Conservation (phyloP, 2,329 filamentous ascomycete species). For the Cercospora sp. region DNA sequence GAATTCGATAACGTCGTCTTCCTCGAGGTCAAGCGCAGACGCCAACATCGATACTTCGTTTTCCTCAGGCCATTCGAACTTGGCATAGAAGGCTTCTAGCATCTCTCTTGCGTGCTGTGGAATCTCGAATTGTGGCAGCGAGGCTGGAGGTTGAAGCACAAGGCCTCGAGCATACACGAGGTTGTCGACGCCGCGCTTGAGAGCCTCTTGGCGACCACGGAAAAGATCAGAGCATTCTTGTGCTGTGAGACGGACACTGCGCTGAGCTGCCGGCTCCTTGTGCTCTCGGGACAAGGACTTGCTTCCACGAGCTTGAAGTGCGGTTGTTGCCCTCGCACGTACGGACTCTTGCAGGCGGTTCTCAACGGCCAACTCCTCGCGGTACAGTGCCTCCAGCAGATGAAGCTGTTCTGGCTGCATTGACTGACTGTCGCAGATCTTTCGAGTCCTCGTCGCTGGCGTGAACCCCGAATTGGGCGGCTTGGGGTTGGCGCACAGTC, state of each 20-base stretch:
- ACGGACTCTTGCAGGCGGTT: neutral
- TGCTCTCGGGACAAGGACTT: neutral
- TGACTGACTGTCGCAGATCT: neutral
- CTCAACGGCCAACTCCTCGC: neutral
- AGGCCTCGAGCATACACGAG: conserved; percentile 7
- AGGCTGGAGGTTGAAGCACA: neutral
- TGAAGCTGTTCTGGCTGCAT: neutral
- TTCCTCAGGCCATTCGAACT: conserved; percentile 16
- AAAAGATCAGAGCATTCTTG: neutral
- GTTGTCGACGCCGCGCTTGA: conserved; percentile 15
- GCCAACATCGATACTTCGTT: conserved; percentile 21
- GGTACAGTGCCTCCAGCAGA: neutral
- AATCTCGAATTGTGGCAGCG: neutral
- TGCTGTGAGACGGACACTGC: neutral
- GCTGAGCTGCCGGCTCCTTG: neutral
- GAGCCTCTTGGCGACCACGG: conserved; percentile 4
- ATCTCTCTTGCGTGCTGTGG: conserved; percentile 16
- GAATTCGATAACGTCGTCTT: conserved; percentile 14
- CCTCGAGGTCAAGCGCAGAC: conserved; percentile 7
- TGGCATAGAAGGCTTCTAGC: conserved; percentile 18
- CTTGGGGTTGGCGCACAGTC: neutral
- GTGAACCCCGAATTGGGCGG: neutral
- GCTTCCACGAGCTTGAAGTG: neutral
- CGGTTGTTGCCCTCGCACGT: neutral
- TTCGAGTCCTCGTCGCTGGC: neutral